Evolutionary conservation across 78 protist species (phyloP).

Genomic region (Dictyostelium brefeldianum): DNA sequence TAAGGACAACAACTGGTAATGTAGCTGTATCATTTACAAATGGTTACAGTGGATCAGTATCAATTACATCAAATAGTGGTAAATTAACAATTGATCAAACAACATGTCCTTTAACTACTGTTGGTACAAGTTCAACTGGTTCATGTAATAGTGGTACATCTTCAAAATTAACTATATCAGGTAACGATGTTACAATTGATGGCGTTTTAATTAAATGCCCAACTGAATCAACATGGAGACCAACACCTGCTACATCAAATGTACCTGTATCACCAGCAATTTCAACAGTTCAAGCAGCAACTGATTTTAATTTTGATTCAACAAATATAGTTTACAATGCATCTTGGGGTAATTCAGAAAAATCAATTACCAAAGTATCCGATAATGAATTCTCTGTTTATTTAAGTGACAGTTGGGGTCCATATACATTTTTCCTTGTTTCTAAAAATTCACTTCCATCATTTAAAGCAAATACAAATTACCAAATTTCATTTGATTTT

Average conservation of each 20-base stretch:
- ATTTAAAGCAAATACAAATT: neutral
- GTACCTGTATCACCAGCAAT: conserved; percentile 34
- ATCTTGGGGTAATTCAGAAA: neutral
- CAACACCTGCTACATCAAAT: conserved; percentile 6
- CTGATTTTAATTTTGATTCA: neutral
- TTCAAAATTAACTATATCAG: neutral
- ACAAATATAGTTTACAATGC: neutral
- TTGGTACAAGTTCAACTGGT: neutral
- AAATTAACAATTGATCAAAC: neutral
- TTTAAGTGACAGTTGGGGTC: neutral
- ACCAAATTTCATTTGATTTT: neutral
- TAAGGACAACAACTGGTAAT: neutral
- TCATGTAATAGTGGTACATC: neutral
- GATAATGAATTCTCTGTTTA: conserved; percentile 22
- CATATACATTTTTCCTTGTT: neutral
- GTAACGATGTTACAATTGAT: neutral
- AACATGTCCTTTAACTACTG: neutral
- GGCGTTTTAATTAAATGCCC: conserved; percentile 22
- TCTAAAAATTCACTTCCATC: neutral
- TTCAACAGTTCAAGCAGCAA: neutral
- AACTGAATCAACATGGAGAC: conserved; percentile 26
- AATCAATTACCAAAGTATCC: neutral
- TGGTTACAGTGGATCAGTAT: conserved; percentile 7
- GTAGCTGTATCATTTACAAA: neutral
- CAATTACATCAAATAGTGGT: neutral